Evolutionary conservation across 2,329 filamentous ascomycete species (phyloP).

Genomic region (Elsinoe australis): DNA sequence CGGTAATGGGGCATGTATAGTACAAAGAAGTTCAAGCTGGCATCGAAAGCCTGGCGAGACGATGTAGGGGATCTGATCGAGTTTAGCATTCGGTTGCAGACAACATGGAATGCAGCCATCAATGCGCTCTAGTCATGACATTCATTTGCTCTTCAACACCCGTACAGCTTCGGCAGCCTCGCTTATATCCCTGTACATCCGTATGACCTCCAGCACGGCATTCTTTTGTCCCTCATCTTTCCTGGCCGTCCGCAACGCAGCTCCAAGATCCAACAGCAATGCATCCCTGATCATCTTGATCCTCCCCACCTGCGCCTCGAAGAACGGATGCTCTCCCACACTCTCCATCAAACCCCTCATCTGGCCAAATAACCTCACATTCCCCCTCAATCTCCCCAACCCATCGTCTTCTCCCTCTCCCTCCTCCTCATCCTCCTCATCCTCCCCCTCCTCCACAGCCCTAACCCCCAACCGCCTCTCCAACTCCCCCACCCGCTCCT

Average conservation of each 20-base stretch:
- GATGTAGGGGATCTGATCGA: too few relatives aligned
- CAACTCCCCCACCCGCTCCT: conserved; percentile 54
- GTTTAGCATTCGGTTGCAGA: too few relatives aligned
- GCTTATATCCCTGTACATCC: conserved; percentile 54
- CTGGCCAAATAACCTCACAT: conserved; percentile 52
- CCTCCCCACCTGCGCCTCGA: conserved; percentile 49
- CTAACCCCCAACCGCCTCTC: conserved; percentile 55
- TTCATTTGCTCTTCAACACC: conserved; percentile 40
- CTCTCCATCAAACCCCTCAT: conserved; percentile 45
- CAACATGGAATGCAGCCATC: too few relatives aligned
- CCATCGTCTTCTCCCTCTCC: conserved; percentile 30
- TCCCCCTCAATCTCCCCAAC: conserved; percentile 44
- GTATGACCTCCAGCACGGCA: conserved; percentile 48
- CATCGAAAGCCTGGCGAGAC: too few relatives aligned
- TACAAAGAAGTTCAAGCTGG: too few relatives aligned
- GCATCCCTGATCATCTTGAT: conserved; percentile 54
- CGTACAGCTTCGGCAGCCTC: conserved; percentile 53
- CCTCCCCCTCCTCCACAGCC: conserved; percentile 26
- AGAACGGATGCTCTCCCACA: conserved; percentile 56
- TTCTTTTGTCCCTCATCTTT: conserved; percentile 33
- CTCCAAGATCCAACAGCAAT: conserved; percentile 56
- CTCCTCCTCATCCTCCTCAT: conserved; percentile 26
- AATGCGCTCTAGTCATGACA: not conserved
- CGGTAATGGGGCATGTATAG: not conserved
- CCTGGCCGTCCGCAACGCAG: conserved; percentile 52